Conservation (phyloP, 352 stramenopile species). For the Paralagenidium karlingii region DNA sequence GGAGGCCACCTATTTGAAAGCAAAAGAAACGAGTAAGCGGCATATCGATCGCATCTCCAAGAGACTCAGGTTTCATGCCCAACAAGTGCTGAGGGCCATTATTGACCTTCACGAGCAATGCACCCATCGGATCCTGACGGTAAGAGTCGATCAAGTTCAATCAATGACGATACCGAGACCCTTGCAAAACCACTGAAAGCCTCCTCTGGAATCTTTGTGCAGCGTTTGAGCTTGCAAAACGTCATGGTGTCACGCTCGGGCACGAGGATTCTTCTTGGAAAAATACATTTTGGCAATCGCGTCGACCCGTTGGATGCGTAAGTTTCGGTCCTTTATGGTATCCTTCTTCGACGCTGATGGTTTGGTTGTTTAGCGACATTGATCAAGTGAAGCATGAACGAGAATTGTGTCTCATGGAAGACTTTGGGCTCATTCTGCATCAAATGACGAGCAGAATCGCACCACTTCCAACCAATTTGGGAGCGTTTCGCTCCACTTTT, state of each 20-base stretch:
- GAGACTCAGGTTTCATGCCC: conserved; percentile 7
- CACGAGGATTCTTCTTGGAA: conserved; percentile 8
- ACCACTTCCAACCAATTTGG: not conserved
- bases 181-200: not conserved
- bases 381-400: not conserved
- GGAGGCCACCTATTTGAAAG: too few species aligned
- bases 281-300: conserved; percentile 5
- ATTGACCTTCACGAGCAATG: conserved; percentile 16
- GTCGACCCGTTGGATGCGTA: conserved; percentile 3
- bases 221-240: conserved; percentile 8
- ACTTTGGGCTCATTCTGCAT: conserved; percentile 7
- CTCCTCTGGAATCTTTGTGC: not conserved
- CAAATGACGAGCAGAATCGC: conserved; percentile 1
- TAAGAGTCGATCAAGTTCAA: conserved; percentile 1
- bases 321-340: too few species aligned
- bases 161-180: not conserved
- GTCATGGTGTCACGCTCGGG: conserved; percentile 7
- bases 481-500: not conserved
- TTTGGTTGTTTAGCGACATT: not conserved
- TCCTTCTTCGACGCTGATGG: too few species aligned
- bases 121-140: conserved; percentile 4
- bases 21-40: too few species aligned
- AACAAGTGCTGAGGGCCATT: conserved; percentile 11
- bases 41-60: too few species aligned
- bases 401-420: conserved; percentile 3